Base-by-base conservation (phyloP, 768 basidiomycete genomes). In the Amanita subjunquillea region DNA sequence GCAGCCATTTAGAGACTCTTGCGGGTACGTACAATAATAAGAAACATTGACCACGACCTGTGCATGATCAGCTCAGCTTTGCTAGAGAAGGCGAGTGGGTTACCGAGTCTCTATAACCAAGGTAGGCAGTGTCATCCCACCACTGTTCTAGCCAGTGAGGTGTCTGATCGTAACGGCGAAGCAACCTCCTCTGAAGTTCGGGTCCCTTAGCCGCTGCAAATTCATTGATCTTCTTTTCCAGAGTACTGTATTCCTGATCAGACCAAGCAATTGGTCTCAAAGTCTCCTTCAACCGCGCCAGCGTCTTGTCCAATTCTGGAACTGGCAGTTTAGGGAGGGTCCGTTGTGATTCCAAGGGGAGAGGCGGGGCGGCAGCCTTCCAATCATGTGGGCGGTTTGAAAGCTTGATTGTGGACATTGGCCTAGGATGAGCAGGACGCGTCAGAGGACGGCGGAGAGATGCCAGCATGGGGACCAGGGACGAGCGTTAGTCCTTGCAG, bases 91-190 rank as follows among this genome's bases (percentile, higher is more conserved):
- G 29, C 0, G 15, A 29, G 50, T 8, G 22, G 62, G 82, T 49
- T 58, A 88, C 89, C 47, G 90, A 84, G 59, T 94, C 93, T 49
- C 93, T 72, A 64, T 93, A 97, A 4, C 80, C 76, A 59, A 93
- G 73, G 62, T 96, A 97, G 0, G 72, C 89, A 13, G 63, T 65
- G 57, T 90, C 84, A 63, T 97, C 92, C 93, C 94, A 97, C 91
- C 94, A 96, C 54, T 88, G 79, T 59, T 91, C 88, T 23, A 97
- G 72, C 93, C 93, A 97, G 59, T 91, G 87, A 36, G 75, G 72
- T 42, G 70, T 77, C 55, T 77, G 74, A 23, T 68, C 69, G 15
- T 78, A 74, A 41, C 79, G 73, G 39, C 74, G 64, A 56, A 82
- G 67, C 53, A 96, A 68, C 27, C 84, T 67, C 42, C 71, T 62